Evolutionary conservation across 2,329 filamentous ascomycete genomes (phyloP), one percentile per base, ranked within the genome.

Genomic region (Exophiala alcalophila): DNA sequence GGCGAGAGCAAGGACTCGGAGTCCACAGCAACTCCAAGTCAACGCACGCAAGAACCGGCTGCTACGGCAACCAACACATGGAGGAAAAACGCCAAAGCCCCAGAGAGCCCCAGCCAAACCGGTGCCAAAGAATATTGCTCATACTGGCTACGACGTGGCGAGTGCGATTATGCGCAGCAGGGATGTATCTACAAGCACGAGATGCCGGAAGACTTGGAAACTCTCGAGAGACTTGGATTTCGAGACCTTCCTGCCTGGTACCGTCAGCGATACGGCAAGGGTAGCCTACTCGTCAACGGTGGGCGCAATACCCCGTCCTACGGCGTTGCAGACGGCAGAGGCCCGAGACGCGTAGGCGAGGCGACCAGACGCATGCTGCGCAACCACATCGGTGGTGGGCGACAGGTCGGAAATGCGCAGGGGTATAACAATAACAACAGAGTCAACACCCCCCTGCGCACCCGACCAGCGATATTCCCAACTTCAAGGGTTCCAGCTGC

Each of bases 171-270:
- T 62, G 81, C 77, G 3, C 86, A 94, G 61, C 83, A 90, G 59
- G 89, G 90, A 0, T 95, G 90, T 68, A 80, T 83, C 53, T 95
- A 81, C 71, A 91, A 89, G 67, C 90, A 95, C 62, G 86, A 92
- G 61, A 94, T 95, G 84, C 90, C 90, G 0, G 64, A 69, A 18
- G 80, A 89, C 52, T 71, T 72, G 36, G 68, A 71, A 0, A 85
- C 80, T 1, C 78, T 94, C 55, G 68, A 77, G 29, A 71, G 74
- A 5, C 72, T 94, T 2, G 90, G 90, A 0, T 75, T 94, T 36
- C 65, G 66, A 2, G 65, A 69, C 28, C 64, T 73, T 11, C 78
- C 79, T 6, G 61, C 63, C 5, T 82, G 79, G 79, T 80, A 70
- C 57, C 67, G 69, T 39, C 72, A 80, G 39, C 70, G 72, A 54